These are phyloP conservation scores for Beauveria australis DNA, from an alignment of 2,329 filamentous ascomycete species.

Conservation along the genomic window DNA sequence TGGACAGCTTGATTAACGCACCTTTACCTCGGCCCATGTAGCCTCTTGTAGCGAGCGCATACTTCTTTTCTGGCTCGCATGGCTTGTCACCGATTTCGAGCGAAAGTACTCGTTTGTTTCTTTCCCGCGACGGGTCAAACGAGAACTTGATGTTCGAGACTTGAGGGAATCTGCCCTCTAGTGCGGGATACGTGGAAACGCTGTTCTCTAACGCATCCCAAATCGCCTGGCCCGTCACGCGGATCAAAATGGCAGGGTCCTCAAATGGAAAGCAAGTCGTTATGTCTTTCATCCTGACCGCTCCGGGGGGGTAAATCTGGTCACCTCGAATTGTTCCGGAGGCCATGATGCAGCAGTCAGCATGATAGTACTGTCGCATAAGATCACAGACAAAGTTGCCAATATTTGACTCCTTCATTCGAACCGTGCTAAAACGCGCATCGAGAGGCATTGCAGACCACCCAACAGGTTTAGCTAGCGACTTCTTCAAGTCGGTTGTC, in stretches of 20 bases:
- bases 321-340: conserved; percentile 81
- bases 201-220: conserved; percentile 78
- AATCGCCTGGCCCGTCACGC: conserved; percentile 62
- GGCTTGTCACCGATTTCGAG: conserved; percentile 53
- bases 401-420: conserved; percentile 70
- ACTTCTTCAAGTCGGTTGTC: conserved; percentile 64
- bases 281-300: conserved; percentile 72
- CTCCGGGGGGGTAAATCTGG: conserved; percentile 76
- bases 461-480: conserved; percentile 73
- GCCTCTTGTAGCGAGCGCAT: conserved; percentile 69
- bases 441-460: conserved; percentile 76
- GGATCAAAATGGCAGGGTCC: conserved; percentile 75
- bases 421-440: conserved; percentile 76
- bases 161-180: conserved; percentile 78
- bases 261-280: conserved; percentile 89
- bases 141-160: conserved; percentile 74
- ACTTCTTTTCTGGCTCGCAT: conserved; percentile 55
- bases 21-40: conserved; percentile 83
- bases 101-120: conserved; percentile 54
- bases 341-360: conserved; percentile 79
- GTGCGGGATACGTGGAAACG: conserved; percentile 69
- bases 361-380: conserved; percentile 73
- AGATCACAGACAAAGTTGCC: conserved; percentile 90
- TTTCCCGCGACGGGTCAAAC: conserved; percentile 56
- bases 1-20: conserved; percentile 16